Conservation (phyloP, 176 grass and related monocot genomes). For the Bromus sterilis region DNA sequence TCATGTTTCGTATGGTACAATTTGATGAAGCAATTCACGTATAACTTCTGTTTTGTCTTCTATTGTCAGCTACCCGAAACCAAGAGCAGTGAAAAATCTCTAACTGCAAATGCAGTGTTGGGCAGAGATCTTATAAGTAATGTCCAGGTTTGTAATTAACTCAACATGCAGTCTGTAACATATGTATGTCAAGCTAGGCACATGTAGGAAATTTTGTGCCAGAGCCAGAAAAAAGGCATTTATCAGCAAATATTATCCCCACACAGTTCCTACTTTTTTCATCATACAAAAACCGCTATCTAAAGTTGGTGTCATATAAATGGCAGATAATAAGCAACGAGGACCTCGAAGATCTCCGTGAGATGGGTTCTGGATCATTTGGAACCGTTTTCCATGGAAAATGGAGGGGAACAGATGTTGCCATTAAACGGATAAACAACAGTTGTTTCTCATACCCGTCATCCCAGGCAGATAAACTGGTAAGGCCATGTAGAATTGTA, state of each 20-base stretch:
- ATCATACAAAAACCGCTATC: background rate
- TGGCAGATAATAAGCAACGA: constrained; percentile 77
- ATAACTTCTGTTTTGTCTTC: constrained; percentile 6
- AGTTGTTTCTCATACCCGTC: constrained; percentile 68
- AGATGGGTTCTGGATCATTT: constrained; percentile 82
- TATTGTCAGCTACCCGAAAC: constrained; percentile 37
- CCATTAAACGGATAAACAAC: constrained; percentile 91
- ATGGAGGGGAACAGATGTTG: constrained; percentile 94
- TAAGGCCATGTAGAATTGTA: no score
- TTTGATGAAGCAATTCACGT: background rate
- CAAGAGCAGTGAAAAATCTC: constrained; percentile 29
- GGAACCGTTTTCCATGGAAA: constrained; percentile 92
- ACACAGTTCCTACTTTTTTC: background rate
- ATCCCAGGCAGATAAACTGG: constrained; percentile 64
- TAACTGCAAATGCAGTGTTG: constrained; percentile 25
- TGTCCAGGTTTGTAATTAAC: constrained; percentile 53
- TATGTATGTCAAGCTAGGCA: constrained; percentile 2
- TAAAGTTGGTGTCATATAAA: constrained; percentile 1
- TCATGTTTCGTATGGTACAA: constrained; percentile 2
- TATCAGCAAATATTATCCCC: background rate
- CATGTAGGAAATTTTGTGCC: background rate
- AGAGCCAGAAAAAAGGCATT: background rate
- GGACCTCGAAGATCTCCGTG: constrained; percentile 87
- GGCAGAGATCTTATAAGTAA: constrained; percentile 45
- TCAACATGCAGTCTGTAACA: constrained; percentile 3